Evolutionary conservation across 75 land plant genomes (phyloP).

Genomic region (Cupressus sempervirens): DNA sequence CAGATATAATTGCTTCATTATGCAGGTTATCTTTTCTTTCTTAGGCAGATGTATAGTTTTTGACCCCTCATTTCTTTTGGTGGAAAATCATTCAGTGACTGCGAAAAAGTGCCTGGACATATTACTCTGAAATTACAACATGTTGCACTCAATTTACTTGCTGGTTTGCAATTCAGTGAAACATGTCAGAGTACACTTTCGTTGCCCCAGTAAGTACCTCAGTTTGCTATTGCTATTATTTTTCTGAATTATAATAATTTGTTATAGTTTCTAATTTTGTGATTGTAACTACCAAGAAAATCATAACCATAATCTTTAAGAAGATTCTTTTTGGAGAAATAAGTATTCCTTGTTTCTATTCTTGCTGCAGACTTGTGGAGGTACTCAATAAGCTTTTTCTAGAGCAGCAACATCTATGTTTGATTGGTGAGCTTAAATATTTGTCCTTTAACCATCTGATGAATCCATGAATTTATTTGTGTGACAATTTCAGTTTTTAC

Average conservation of each 20-base stretch:
- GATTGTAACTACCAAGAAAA: neutral
- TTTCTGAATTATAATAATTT: neutral
- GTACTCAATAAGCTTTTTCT: slow-evolving; percentile 6
- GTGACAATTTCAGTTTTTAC: neutral
- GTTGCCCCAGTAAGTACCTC: slow-evolving; percentile 11
- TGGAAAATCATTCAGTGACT: neutral
- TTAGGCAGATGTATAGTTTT: neutral
- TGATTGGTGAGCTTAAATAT: neutral
- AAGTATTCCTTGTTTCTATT: neutral
- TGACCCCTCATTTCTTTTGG: neutral
- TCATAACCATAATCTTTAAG: neutral
- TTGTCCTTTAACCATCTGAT: neutral
- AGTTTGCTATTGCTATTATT: neutral
- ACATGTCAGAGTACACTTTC: neutral
- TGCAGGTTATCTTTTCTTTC: neutral
- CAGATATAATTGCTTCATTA: neutral
- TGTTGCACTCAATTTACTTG: neutral
- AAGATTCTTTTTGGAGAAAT: neutral
- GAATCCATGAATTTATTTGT: neutral
- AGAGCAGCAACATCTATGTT: neutral
- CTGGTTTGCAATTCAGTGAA: neutral
- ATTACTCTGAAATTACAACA: neutral
- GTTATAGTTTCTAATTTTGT: neutral
- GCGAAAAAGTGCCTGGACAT: neutral
- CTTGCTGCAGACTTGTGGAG: slow-evolving; percentile 8